These are phyloP conservation scores for Chalciporus pseudorubinellus DNA, from an alignment of 768 basidiomycete genomes.

Conservation along the genomic window DNA sequence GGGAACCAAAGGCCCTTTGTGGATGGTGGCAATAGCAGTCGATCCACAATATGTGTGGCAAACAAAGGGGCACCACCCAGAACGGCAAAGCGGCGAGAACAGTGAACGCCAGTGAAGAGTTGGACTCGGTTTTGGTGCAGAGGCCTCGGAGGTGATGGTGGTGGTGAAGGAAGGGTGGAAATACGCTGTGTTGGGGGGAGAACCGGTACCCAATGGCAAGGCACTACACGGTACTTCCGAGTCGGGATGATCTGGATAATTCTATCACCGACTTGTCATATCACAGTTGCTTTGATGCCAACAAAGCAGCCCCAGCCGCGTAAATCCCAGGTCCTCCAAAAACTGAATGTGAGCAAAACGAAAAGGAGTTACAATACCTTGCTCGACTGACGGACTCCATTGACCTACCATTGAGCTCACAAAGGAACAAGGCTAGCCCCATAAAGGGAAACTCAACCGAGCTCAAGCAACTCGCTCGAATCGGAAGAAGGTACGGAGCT, in stretches of 20 bases:
- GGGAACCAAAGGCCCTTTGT: slow-evolving; percentile 27
- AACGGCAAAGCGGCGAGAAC: background rate
- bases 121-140: background rate
- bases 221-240: too few species aligned
- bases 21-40: background rate
- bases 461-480: background rate
- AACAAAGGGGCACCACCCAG: slow-evolving; percentile 21
- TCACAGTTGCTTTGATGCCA: slow-evolving; percentile 12
- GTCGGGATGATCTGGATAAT: slow-evolving; percentile 10
- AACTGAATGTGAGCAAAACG: background rate
- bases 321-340: background rate
- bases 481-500: background rate
- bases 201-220: too few species aligned
- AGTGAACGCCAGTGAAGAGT: background rate
- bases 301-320: slow-evolving; percentile 1
- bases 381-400: background rate
- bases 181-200: slow-evolving; percentile 6
- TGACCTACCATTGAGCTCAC: background rate
- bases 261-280: slow-evolving; percentile 11
- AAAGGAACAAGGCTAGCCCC: slow-evolving; percentile 15
- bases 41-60: background rate
- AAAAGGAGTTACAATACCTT: background rate
- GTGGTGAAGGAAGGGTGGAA: background rate
- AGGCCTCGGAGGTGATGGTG: background rate
- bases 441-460: slow-evolving; percentile 4